These are phyloP conservation scores for Podospora pseudoanserina DNA, from an alignment of 495 filamentous ascomycete species.

Conservation along the genomic window DNA sequence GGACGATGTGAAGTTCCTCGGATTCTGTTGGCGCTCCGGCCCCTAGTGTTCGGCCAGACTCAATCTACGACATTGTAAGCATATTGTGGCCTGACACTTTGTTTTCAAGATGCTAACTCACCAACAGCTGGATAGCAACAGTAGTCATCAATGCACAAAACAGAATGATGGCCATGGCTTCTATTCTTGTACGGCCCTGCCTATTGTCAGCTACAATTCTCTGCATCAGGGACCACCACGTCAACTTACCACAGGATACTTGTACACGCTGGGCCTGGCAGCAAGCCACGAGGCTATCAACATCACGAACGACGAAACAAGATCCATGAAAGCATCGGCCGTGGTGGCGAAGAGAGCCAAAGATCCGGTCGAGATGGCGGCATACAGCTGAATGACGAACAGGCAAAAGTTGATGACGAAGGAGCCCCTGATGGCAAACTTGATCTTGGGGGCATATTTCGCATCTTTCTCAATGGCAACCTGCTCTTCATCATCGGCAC, in stretches of 20 bases:
- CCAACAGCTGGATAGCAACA: constrained; percentile 51
- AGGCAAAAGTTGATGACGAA: constrained; percentile 52
- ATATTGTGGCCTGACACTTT: not conserved
- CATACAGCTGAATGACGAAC: constrained; percentile 57
- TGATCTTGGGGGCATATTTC: constrained; percentile 51
- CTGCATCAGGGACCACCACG: not conserved
- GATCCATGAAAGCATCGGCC: constrained; percentile 58
- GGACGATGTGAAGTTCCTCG: constrained; percentile 45
- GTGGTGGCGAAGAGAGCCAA: constrained; percentile 55
- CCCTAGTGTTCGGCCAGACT: constrained; percentile 47
- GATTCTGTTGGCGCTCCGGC: constrained; percentile 34
- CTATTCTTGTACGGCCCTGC: constrained; percentile 50
- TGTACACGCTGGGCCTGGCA: constrained; percentile 51
- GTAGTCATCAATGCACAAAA: constrained; percentile 59
- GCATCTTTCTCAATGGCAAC: constrained; percentile 45
- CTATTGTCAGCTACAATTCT: constrained; percentile 23
- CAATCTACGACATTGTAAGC: constrained; percentile 23
- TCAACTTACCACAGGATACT: constrained; percentile 47
- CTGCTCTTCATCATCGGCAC: constrained; percentile 50
- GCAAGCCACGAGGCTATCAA: constrained; percentile 51
- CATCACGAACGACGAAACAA: constrained; percentile 57
- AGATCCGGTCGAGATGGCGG: constrained; percentile 54
- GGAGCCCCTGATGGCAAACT: constrained; percentile 53
- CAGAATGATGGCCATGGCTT: constrained; percentile 56
- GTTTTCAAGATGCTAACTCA: not conserved